Conservation (phyloP, 2,329 filamentous ascomycete genomes). For the Paecilomyces sp. region DNA sequence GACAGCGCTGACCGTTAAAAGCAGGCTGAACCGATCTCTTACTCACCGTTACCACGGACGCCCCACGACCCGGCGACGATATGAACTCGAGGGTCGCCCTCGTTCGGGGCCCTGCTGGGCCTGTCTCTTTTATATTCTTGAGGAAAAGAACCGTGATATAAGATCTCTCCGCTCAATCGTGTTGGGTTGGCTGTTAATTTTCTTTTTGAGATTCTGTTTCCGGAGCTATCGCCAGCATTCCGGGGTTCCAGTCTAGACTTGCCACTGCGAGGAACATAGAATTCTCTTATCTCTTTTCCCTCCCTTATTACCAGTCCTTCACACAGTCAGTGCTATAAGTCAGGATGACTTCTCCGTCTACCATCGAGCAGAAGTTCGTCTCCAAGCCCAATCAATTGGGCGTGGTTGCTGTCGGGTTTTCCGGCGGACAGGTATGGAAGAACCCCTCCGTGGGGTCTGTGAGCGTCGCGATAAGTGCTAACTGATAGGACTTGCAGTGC, state of each 20-base stretch:
- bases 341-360: slow-evolving; percentile 50
- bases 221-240: neutral
- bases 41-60: slow-evolving; percentile 9
- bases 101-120: neutral
- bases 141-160: neutral
- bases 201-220: slow-evolving; percentile 1
- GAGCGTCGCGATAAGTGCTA: slow-evolving; percentile 1
- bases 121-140: neutral
- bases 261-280: slow-evolving; percentile 2
- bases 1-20: slow-evolving; percentile 33
- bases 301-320: neutral
- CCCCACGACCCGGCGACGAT: slow-evolving; percentile 4
- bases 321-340: neutral
- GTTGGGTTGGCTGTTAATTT: neutral
- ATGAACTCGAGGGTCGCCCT: neutral
- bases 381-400: slow-evolving; percentile 72
- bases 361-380: slow-evolving; percentile 67
- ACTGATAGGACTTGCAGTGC: slow-evolving; percentile 46
- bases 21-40: slow-evolving; percentile 37
- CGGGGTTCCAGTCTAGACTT: neutral
- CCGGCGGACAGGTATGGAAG: slow-evolving; percentile 75
- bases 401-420: slow-evolving; percentile 92
- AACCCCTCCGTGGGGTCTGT: slow-evolving; percentile 1
- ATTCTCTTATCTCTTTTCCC: neutral
- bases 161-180: neutral